Percentiles rank a stretch among this genome's conserved stretches.
These are phyloP conservation scores for Agaricus sinodeliciosus DNA, from an alignment of 768 basidiomycete species.

Conservation along the genomic window DNA sequence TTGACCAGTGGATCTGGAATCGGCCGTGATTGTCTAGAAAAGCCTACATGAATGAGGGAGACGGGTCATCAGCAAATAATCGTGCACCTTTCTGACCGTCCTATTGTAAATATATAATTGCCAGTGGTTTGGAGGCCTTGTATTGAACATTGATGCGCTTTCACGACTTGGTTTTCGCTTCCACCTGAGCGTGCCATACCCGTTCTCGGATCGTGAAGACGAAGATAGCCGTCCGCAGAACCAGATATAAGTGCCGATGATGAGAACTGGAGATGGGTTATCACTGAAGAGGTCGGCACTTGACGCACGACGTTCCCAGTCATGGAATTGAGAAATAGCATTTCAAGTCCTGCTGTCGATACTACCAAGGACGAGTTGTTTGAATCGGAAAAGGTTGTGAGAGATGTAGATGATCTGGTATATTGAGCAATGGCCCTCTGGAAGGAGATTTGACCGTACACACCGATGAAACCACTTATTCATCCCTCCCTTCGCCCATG, in stretches of 20 bases:
- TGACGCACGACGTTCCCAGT: conserved; percentile 62
- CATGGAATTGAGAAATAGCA: conserved; percentile 66
- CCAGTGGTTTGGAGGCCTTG: conserved; percentile 77
- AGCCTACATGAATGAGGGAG: not conserved
- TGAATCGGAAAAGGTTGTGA: conserved; percentile 41
- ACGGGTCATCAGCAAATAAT: not conserved
- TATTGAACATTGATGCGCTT: conserved; percentile 78
- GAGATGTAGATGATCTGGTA: conserved; percentile 23
- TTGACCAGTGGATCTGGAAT: conserved; percentile 90
- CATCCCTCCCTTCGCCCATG: conserved; percentile 79
- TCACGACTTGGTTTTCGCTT: conserved; percentile 45
- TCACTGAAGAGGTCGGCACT: conserved; percentile 44
- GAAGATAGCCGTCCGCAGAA: conserved; percentile 65
- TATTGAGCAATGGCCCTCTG: not conserved
- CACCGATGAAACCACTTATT: conserved; percentile 81
- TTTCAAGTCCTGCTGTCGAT: conserved; percentile 51
- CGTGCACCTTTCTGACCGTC: conserved; percentile 73
- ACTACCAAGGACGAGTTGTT: conserved; percentile 51
- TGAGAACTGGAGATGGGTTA: conserved; percentile 62
- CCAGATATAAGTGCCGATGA: conserved; percentile 62
- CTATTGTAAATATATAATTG: conserved; percentile 81
- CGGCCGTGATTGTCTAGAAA: conserved; percentile 73
- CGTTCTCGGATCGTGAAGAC: conserved; percentile 67
- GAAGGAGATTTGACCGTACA: conserved; percentile 16
- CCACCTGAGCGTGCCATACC: conserved; percentile 40